Conservation (phyloP, 129 eudicot species). For the Rutidosis leptorrhynchoides region DNA sequence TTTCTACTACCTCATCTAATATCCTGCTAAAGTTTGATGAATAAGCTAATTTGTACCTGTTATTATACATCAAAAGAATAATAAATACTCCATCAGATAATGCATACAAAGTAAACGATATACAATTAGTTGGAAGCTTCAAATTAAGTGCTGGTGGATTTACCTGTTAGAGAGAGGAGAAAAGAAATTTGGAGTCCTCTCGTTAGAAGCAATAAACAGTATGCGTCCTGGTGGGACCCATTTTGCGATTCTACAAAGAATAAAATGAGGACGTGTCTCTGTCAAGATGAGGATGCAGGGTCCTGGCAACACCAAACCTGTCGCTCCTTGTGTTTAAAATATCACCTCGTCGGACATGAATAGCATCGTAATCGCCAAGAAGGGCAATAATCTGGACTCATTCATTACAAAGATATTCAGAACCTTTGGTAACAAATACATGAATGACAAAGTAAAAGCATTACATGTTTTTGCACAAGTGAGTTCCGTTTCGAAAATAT, state of each 20-base stretch:
- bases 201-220: slow-evolving; percentile 87
- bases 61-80: neutral
- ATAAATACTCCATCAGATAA: too few relatives aligned
- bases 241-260: slow-evolving; percentile 72
- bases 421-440: slow-evolving; percentile 12
- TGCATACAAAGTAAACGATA: too few relatives aligned
- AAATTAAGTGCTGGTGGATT: neutral
- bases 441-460: neutral
- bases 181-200: slow-evolving; percentile 80
- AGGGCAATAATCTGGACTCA: slow-evolving; percentile 74
- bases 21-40: slow-evolving; percentile 72
- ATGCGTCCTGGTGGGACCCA: slow-evolving; percentile 87
- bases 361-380: slow-evolving; percentile 93
- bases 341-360: slow-evolving; percentile 97
- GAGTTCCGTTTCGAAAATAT: neutral
- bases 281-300: slow-evolving; percentile 83
- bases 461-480: neutral
- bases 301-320: slow-evolving; percentile 71
- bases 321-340: slow-evolving; percentile 82
- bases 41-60: slow-evolving; percentile 89
- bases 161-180: slow-evolving; percentile 80
- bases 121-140: too few relatives aligned
- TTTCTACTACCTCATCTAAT: slow-evolving; percentile 69
- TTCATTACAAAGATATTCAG: slow-evolving; percentile 8
- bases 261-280: slow-evolving; percentile 80